Percentiles rank a stretch among this genome's conserved stretches.
Conservation (phyloP, 495 filamentous ascomycete species). For the Aspergillus homomorphus region DNA sequence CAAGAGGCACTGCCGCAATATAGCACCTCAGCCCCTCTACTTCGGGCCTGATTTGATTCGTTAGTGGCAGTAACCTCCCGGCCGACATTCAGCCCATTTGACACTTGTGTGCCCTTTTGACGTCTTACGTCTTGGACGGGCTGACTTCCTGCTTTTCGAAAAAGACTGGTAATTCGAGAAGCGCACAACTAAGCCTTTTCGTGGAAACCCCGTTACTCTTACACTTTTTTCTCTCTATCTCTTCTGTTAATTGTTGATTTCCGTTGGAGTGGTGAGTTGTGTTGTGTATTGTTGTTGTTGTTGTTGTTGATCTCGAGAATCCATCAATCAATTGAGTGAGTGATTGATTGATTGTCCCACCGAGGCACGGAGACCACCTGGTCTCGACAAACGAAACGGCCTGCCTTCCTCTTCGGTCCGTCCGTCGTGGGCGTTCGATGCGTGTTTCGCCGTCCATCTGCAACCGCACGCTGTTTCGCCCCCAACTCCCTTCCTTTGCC, state of each 20-base stretch:
- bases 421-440: background rate
- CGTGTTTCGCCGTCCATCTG: background rate
- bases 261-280: background rate
- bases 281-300: background rate
- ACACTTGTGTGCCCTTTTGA: conserved; percentile 13
- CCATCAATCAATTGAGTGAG: no score
- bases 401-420: background rate
- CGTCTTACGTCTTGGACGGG: conserved; percentile 7
- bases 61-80: conserved; percentile 25
- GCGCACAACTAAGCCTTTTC: no score
- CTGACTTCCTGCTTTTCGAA: background rate
- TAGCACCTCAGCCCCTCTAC: conserved; percentile 10
- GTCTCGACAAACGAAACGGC: background rate
- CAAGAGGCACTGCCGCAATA: background rate
- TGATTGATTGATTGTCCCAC: background rate
- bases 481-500: background rate
- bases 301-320: background rate
- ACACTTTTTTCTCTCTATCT: no score
- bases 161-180: no score
- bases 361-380: background rate
- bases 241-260: background rate
- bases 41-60: conserved; percentile 20
- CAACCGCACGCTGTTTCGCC: background rate
- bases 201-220: no score
- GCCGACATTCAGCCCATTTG: conserved; percentile 23